phyloP scores from a whole-genome alignment of 2,329 filamentous ascomycete species.

The Chalara sp. region DNA sequence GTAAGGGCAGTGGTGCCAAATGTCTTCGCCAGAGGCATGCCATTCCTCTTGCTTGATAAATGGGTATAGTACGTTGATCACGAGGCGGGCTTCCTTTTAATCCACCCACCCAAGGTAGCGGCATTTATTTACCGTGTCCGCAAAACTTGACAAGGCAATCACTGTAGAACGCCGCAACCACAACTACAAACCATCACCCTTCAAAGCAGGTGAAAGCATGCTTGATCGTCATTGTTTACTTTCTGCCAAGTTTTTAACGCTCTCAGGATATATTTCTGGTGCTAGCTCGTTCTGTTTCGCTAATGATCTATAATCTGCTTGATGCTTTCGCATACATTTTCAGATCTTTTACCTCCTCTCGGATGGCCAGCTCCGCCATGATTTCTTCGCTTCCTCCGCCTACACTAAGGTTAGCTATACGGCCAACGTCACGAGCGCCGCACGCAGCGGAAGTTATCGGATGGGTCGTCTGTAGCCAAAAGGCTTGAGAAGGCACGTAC shows the following conservation, averaged over 20 bases:
- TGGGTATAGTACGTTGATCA: too few species aligned
- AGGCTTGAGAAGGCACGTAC: too few species aligned
- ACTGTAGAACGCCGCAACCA: not conserved
- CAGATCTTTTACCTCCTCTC: conserved; percentile 26
- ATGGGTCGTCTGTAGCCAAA: too few species aligned
- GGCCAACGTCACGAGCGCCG: too few species aligned
- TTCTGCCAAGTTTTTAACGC: not conserved
- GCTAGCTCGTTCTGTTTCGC: not conserved
- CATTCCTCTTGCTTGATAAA: too few species aligned
- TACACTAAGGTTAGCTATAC: conserved; percentile 8
- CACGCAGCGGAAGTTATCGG: too few species aligned
- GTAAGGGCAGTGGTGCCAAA: too few species aligned
- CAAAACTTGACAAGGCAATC: not conserved
- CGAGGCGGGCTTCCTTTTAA: too few species aligned
- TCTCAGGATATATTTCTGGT: not conserved
- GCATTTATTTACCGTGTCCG: too few species aligned
- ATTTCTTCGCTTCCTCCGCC: conserved; percentile 29
- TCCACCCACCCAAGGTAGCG: too few species aligned
- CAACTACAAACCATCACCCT: not conserved
- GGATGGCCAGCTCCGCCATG: conserved; percentile 25
- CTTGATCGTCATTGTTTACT: not conserved
- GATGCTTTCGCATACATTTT: conserved; percentile 12
- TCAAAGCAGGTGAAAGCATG: not conserved
- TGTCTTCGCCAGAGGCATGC: too few species aligned
- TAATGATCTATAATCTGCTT: conserved; percentile 14